Percentiles rank a stretch among this genome's conserved stretches.
phyloP scores from a whole-genome alignment of 1,139 yeast species.

The Arxiozyma slooffiae region DNA sequence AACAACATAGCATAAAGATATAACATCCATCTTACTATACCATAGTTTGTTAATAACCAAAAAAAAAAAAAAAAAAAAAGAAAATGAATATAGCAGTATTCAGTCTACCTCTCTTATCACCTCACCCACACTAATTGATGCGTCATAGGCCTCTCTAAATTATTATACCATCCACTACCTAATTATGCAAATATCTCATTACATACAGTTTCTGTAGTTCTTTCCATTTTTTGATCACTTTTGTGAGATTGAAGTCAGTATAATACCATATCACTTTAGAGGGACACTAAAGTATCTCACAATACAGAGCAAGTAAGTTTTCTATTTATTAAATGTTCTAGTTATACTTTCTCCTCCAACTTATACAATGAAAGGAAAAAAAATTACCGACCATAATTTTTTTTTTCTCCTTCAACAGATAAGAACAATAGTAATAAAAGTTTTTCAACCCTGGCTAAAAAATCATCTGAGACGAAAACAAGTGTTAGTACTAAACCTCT shows the following conservation, averaged over 20 bases:
- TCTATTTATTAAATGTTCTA: no score
- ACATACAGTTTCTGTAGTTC: conserved; percentile 6
- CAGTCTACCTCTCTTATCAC: neutral
- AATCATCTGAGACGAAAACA: neutral
- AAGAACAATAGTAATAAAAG: no score
- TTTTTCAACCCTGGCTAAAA: neutral
- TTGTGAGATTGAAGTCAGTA: neutral
- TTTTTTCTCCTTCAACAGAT: no score
- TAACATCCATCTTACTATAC: neutral
- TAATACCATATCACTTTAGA: neutral
- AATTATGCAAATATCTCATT: neutral
- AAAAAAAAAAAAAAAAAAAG: no score
- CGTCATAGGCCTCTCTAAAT: neutral
- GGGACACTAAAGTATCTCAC: no score
- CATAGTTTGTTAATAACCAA: neutral
- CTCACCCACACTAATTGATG: neutral
- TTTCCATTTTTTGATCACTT: conserved; percentile 4
- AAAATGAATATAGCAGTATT: no score
- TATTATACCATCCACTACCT: neutral
- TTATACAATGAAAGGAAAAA: neutral
- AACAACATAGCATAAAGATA: neutral
- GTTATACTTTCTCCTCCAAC: neutral
- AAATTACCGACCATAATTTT: neutral
- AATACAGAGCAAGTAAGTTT: neutral
- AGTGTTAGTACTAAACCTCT: no score